Evolutionary conservation across 169 alveolate genomes (phyloP).

Genomic region (Cyclospora cayetanensis): DNA sequence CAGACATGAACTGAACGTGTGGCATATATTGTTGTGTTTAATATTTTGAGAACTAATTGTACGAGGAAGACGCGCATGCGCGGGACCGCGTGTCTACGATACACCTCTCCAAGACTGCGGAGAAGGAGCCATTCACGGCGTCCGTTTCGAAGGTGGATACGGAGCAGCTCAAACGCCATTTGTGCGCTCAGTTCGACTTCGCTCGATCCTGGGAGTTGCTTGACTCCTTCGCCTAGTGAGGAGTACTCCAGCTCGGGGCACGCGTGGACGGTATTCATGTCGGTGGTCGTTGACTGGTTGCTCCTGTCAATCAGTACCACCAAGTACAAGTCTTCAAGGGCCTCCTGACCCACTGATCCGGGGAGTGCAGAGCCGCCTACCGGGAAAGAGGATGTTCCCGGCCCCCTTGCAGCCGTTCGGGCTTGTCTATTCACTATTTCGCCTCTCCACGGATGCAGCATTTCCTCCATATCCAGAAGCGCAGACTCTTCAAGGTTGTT

Average conservation of each 20-base stretch:
- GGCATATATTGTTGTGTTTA: no score
- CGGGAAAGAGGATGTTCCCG: constrained; percentile 46
- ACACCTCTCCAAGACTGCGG: constrained; percentile 77
- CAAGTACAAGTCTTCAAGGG: constrained; percentile 74
- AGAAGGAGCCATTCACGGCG: constrained; percentile 78
- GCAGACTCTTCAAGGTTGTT: constrained; percentile 79
- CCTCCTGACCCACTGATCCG: constrained; percentile 61
- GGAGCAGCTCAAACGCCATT: constrained; percentile 76
- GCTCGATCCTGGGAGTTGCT: constrained; percentile 48
- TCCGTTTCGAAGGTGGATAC: constrained; percentile 61
- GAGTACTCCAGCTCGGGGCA: constrained; percentile 64
- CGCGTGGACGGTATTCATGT: constrained; percentile 64
- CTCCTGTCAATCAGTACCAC: constrained; percentile 78
- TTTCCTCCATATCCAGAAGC: constrained; percentile 76
- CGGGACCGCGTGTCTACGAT: background rate
- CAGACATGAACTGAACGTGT: no score
- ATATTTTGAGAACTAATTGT: no score
- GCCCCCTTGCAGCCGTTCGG: constrained; percentile 49
- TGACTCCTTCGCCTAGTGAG: constrained; percentile 48
- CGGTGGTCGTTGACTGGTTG: constrained; percentile 24
- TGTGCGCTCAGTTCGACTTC: constrained; percentile 67
- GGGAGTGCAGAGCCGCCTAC: constrained; percentile 29
- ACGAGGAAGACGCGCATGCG: background rate
- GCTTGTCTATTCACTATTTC: constrained; percentile 26
- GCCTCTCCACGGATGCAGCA: constrained; percentile 75